Conservation (phyloP, 2,329 filamentous ascomycete genomes). For the Hymenoscyphus salicellus region DNA sequence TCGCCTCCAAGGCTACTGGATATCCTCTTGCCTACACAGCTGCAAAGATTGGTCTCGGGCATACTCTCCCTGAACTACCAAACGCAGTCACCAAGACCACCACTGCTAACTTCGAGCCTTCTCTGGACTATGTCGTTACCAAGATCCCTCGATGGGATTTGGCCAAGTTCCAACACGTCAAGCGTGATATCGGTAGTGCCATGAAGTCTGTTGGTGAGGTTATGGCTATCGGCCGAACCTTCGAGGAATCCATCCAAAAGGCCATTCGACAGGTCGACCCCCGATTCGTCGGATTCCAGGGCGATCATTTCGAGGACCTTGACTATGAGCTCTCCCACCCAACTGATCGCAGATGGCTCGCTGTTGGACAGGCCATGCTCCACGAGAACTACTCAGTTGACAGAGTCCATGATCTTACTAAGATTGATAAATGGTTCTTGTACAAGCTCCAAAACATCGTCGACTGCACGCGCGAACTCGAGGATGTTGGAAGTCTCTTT, state of each 20-base stretch:
- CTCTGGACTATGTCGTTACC: slow-evolving; percentile 94
- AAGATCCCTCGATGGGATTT: slow-evolving; percentile 99
- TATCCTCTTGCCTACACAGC: slow-evolving; percentile 97
- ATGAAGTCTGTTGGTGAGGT: slow-evolving; percentile 99
- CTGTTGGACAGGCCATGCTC: slow-evolving; percentile 95
- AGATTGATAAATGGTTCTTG: slow-evolving; percentile 99
- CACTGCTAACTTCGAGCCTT: slow-evolving; percentile 97
- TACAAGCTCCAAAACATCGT: slow-evolving; percentile 98
- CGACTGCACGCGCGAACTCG: slow-evolving; percentile 80
- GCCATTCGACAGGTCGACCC: slow-evolving; percentile 96
- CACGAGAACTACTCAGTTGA: slow-evolving; percentile 96
- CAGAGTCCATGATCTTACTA: slow-evolving; percentile 85
- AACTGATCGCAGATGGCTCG: slow-evolving; percentile 94
- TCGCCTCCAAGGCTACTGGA: slow-evolving; percentile 95
- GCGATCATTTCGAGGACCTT: slow-evolving; percentile 88
- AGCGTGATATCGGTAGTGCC: slow-evolving; percentile 92
- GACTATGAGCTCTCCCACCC: slow-evolving; percentile 89
- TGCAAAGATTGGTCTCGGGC: slow-evolving; percentile 95
- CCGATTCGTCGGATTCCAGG: slow-evolving; percentile 87
- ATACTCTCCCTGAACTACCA: slow-evolving; percentile 90
- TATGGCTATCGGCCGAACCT: slow-evolving; percentile 98
- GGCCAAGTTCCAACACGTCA: slow-evolving; percentile 98
- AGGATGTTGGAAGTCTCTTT: slow-evolving; percentile 77
- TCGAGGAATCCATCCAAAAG: slow-evolving; percentile 99
- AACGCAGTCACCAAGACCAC: slow-evolving; percentile 99